Percentiles rank a stretch among this genome's conserved stretches.
These are phyloP conservation scores for Globisporangium iwayamae DNA, from an alignment of 352 stramenopile species.

Conservation along the genomic window DNA sequence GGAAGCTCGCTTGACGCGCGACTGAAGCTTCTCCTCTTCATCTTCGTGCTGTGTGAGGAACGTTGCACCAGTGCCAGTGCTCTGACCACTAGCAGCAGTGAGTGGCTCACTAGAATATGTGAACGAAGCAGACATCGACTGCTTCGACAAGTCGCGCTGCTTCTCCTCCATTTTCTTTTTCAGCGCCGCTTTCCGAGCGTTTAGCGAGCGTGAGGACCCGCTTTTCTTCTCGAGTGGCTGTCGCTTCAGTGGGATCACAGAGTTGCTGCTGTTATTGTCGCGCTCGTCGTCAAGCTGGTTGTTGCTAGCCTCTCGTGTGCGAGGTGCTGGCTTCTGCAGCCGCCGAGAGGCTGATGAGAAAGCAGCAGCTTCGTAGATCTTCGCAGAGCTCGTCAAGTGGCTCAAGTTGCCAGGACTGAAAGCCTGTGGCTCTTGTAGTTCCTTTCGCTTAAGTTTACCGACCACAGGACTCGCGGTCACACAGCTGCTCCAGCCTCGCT, in stretches of 20 bases:
- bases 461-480: neutral
- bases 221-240: neutral
- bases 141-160: slow-evolving; percentile 2
- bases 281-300: slow-evolving; percentile 23
- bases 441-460: slow-evolving; percentile 2
- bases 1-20: neutral
- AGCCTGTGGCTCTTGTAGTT: neutral
- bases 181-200: slow-evolving; percentile 34
- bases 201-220: slow-evolving; percentile 11
- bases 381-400: slow-evolving; percentile 14
- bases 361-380: slow-evolving; percentile 17
- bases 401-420: slow-evolving; percentile 11
- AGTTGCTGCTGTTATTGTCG: neutral
- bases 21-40: slow-evolving; percentile 23
- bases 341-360: neutral
- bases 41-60: slow-evolving; percentile 47
- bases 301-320: neutral
- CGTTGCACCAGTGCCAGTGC: slow-evolving; percentile 12
- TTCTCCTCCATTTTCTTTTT: slow-evolving; percentile 36
- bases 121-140: neutral
- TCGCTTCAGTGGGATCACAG: neutral
- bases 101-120: neutral
- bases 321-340: neutral
- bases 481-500: neutral
- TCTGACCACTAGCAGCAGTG: neutral